Evolutionary conservation across 768 basidiomycete species (phyloP).

Genomic region (Megacollybia marginata): DNA sequence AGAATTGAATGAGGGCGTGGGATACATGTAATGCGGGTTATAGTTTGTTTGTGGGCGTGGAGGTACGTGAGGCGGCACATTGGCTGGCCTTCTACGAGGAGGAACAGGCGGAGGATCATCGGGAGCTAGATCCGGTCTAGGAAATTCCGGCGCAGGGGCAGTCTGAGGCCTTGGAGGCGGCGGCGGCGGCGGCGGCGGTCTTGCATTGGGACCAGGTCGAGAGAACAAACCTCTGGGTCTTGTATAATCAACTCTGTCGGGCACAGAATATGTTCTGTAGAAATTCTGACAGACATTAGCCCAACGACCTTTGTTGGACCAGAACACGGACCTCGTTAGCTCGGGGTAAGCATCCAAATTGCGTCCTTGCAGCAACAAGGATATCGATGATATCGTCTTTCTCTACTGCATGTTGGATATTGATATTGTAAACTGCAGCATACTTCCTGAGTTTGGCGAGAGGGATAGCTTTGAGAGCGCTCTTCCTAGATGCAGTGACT

Average conservation of each 20-base stretch:
- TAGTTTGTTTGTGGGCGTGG: constrained; percentile 14
- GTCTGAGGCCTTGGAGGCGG: constrained; percentile 28
- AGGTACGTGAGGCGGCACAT: constrained; percentile 8
- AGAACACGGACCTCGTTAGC: constrained; percentile 46
- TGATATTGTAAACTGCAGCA: constrained; percentile 62
- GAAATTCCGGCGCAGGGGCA: constrained; percentile 29
- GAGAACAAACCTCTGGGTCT: constrained; percentile 43
- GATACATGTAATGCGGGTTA: constrained; percentile 1
- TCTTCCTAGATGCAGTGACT: constrained; percentile 67
- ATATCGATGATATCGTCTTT: constrained; percentile 74
- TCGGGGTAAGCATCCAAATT: constrained; percentile 53
- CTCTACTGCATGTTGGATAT: constrained; percentile 55
- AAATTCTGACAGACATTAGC: constrained; percentile 30
- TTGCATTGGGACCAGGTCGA: constrained; percentile 22
- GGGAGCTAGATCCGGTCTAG: constrained; percentile 59
- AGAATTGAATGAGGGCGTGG: not conserved
- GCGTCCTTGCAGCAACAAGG: constrained; percentile 42
- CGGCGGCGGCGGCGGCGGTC: constrained; percentile 21
- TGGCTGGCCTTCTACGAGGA: constrained; percentile 3
- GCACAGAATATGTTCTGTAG: constrained; percentile 60
- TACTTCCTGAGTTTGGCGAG: constrained; percentile 64
- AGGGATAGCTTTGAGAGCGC: constrained; percentile 46
- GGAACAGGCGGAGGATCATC: constrained; percentile 25
- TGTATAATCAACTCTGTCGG: constrained; percentile 26
- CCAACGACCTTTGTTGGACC: not conserved